Base-by-base conservation (phyloP, 495 filamentous ascomycete species). In the Penicillium pulvis region DNA sequence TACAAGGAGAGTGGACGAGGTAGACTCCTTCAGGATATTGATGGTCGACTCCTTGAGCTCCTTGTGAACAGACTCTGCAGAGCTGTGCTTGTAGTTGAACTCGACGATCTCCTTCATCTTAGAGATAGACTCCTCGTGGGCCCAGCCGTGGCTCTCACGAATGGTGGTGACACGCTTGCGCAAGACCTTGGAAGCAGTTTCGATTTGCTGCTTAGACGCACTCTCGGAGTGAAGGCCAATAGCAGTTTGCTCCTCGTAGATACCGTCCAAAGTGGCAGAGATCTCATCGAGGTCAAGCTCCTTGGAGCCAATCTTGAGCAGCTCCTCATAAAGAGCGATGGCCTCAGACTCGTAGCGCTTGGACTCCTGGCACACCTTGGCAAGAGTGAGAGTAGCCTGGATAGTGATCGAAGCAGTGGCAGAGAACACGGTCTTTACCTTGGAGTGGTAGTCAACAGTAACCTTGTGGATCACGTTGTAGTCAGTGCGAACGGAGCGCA, bases 161-260 rank as follows among this genome's bases (percentile, higher is more conserved):
- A 69, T 33, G 24, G 61, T 58, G 0, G 61, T 54, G 31, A 75
- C 69, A 9, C 70, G 73, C 56, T 68, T 64, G 30, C 54, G 68
- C 42, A 70, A 54, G 33, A 68, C 51, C 19, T 60, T 59, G 35
- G 70, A 65, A n/a, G 63, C 67, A 35, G 61, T 61, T 41, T 71
- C 60, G 19, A 70, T 47, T 43, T 73, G 64, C 12, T 60, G 45
- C 5, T 63, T 41, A 9, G 68, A 70, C n/a, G 72, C 51, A 1
- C 61, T 59, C 49, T 69, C 62, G 0, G 59, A 47, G 45, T 63
- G 39, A 28, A 53, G 57, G 1, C 63, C 60, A 14, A 57, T 62
- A 0, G 65, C 58, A 17, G 71, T 65, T 50, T 76, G 72, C 49
- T 71, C 71, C 33, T 76, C 74, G 47, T 70, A 70, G 26, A 76